A percentile compares a stretch with the other conserved stretches of the same genome.
These are phyloP conservation scores for Ilyonectria mors-panacis DNA, from an alignment of 2,329 filamentous ascomycete genomes.

Conservation along the genomic window DNA sequence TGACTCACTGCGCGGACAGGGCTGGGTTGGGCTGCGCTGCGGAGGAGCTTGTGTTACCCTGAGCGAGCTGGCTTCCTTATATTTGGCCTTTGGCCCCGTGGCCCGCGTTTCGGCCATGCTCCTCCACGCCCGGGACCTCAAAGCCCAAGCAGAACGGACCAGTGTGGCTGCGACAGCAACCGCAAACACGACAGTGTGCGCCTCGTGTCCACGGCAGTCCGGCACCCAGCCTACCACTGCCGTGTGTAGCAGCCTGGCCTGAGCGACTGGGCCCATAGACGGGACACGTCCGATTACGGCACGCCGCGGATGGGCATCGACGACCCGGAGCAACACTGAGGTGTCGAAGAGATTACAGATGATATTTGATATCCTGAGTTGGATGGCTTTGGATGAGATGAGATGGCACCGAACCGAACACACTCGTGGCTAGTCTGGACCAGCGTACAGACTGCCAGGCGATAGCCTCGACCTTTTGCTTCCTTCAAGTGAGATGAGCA, in stretches of 20 bases:
- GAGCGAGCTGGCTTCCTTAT: slow-evolving; percentile 21
- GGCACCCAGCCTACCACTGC: background rate
- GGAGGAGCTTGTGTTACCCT: slow-evolving; percentile 25
- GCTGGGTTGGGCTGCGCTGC: slow-evolving; percentile 13
- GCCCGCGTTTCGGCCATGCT: slow-evolving; percentile 11
- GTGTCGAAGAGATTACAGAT: background rate
- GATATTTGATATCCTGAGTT: background rate
- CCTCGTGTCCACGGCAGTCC: background rate
- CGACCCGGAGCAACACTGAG: background rate
- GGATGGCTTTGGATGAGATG: slow-evolving; percentile 14
- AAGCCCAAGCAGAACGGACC: slow-evolving; percentile 12
- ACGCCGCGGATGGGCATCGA: slow-evolving; percentile 5
- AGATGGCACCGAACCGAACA: slow-evolving; percentile 9
- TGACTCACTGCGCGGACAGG: slow-evolving; percentile 19
- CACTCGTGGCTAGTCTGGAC: slow-evolving; percentile 15
- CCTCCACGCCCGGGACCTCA: background rate
- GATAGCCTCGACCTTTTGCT: slow-evolving; percentile 14
- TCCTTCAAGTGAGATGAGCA: slow-evolving; percentile 42
- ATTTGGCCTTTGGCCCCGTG: slow-evolving; percentile 21
- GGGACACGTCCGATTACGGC: slow-evolving; percentile 4
- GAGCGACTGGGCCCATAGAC: background rate
- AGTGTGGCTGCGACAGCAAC: background rate
- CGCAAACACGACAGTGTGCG: background rate
- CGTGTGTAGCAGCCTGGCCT: background rate
- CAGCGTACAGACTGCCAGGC: slow-evolving; percentile 6